Base-by-base conservation (phyloP, 331 rosid genomes). In the Quercus tomentella region DNA sequence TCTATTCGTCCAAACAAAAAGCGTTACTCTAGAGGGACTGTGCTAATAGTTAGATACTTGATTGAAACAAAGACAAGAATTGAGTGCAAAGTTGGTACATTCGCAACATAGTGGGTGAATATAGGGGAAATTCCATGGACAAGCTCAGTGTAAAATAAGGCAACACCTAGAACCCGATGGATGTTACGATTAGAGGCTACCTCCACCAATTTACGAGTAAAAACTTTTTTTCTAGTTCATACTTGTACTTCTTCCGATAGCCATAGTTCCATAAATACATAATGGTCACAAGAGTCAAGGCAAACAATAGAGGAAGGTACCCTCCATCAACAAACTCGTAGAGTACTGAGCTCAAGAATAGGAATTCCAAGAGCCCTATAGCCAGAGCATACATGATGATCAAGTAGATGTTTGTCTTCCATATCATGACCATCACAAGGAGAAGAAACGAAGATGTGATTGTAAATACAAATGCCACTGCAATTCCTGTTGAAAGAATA, bases 311-410 rank as follows among this genome's bases (percentile, higher is more conserved):
- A 35, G 97, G 97, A 76, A 92, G 91, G 57, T 89, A 92, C 6
- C 94, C 97, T 41, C 93, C 92, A 81, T 87, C 87, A 15, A 77
- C 78, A 57, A 92, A 89, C 77, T 92, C 90, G 90, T 90, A 88
- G 52, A 88, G 87, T 18, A 92, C 94, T 18, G 92, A 85, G 68
- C 91, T 92, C 30, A 92, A 61, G 65, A 90, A 92, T 17, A 88
- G 5, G 65, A 87, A 67, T 74, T 92, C 97, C 77, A 85, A 81
- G 0, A 79, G 65, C 31, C 90, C 87, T 70, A 92, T 87, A 72
- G 86, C 4, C 9, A 90, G 31, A 31, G 86, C 73, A 25, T 84
- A 92, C 71, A 74, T 14, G 3, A 87, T 45, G 20, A 92, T 45
- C 52, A 90, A 3, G 62, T 88, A 70, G 7, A 92, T 77, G 81